Evolutionary conservation across 108 stramenopile genomes (phyloP).

Genomic region (Skeletonema menzelii): DNA sequence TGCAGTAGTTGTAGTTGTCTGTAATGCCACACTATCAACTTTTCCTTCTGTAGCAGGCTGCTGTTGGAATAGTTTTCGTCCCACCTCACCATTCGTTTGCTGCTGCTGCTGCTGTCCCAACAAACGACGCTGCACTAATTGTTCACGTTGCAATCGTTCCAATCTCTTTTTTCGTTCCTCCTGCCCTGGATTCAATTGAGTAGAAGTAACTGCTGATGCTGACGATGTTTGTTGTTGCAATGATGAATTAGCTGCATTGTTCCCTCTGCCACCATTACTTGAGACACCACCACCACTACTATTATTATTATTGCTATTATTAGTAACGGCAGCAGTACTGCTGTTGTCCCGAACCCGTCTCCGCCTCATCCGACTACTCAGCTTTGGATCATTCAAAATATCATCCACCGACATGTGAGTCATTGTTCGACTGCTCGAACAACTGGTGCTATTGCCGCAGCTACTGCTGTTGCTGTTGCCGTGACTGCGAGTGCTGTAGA

Average conservation of each 20-base stretch:
- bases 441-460: neutral
- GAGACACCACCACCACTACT: neutral
- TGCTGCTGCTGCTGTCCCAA: neutral
- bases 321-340: neutral
- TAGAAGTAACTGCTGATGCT: neutral
- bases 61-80: neutral
- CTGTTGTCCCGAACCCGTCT: neutral
- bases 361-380: slow-evolving; percentile 6
- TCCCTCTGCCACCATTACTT: neutral
- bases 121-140: neutral
- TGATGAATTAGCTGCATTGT: neutral
- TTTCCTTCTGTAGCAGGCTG: neutral
- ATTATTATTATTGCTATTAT: neutral
- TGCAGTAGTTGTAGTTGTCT: too few relatives aligned
- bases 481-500: neutral
- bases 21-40: neutral
- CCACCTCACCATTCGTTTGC: neutral
- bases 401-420: slow-evolving; percentile 19
- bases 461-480: neutral
- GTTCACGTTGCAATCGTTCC: slow-evolving; percentile 11
- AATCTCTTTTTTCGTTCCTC: slow-evolving; percentile 8
- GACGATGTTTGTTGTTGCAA: neutral
- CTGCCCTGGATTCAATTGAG: neutral
- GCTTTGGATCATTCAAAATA: slow-evolving; percentile 2
- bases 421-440: neutral